Conservation (phyloP, 2,329 filamentous ascomycete genomes). For the Claviceps spartinae region DNA sequence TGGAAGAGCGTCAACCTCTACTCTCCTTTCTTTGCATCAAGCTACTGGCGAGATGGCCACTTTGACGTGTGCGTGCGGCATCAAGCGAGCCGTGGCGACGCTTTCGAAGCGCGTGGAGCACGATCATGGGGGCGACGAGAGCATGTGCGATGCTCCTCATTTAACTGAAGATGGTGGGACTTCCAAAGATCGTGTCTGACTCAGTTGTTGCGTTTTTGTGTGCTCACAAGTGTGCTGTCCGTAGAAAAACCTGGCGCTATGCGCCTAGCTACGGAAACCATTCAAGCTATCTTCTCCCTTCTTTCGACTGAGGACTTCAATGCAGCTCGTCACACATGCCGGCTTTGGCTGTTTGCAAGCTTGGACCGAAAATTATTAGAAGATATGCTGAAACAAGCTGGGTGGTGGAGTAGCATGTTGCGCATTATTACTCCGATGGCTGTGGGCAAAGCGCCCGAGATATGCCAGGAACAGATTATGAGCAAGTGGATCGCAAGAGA, state of each 20-base stretch:
- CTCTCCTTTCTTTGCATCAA: not conserved
- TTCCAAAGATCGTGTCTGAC: not conserved
- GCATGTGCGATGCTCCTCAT: not conserved
- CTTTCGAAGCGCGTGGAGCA: slow-evolving; percentile 7
- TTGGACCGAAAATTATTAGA: slow-evolving; percentile 36
- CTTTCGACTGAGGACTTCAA: slow-evolving; percentile 36
- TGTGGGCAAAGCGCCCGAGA: slow-evolving; percentile 5
- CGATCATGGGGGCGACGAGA: slow-evolving; percentile 7
- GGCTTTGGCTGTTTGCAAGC: slow-evolving; percentile 44
- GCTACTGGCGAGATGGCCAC: slow-evolving; percentile 7
- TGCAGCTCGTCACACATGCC: slow-evolving; percentile 44
- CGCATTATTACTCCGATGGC: slow-evolving; percentile 13
- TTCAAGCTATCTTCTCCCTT: slow-evolving; percentile 21
- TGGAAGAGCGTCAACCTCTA: slow-evolving; percentile 4
- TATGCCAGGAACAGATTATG: slow-evolving; percentile 20
- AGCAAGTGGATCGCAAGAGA: slow-evolving; percentile 30
- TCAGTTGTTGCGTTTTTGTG: not conserved
- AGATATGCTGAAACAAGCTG: slow-evolving; percentile 40
- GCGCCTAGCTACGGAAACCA: slow-evolving; percentile 22
- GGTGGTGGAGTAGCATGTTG: slow-evolving; percentile 32
- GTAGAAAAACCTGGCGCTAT: slow-evolving; percentile 12
- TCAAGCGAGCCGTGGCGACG: slow-evolving; percentile 5
- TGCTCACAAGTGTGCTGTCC: not conserved
- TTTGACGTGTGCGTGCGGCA: slow-evolving; percentile 9
- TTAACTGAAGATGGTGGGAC: not conserved